Percentiles rank a stretch among this genome's conserved stretches.
Conservation (phyloP, 2,329 filamentous ascomycete species). For the Exophiala alcalophila region DNA sequence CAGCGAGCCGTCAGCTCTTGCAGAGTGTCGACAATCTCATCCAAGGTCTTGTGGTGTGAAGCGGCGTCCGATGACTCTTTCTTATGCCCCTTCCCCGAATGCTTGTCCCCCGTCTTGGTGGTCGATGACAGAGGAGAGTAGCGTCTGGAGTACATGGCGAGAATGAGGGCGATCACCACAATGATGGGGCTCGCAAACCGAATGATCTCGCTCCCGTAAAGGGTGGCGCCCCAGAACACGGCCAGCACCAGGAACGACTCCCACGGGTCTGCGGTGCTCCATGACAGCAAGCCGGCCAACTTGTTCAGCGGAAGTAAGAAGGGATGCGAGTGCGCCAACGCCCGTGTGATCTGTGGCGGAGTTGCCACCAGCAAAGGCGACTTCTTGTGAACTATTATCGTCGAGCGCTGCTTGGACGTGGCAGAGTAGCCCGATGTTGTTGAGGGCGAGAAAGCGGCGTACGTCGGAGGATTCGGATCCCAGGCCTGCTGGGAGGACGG, state of each 20-base stretch:
- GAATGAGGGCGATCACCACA: constrained; percentile 72
- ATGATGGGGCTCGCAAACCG: constrained; percentile 79
- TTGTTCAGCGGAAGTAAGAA: constrained; percentile 88
- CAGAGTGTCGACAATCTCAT: constrained; percentile 93
- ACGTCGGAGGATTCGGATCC: constrained; percentile 64
- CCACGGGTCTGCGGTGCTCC: constrained; percentile 92
- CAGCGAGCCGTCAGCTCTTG: constrained; percentile 87
- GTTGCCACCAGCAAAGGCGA: constrained; percentile 89
- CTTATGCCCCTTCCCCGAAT: constrained; percentile 44
- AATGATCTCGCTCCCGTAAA: constrained; percentile 84
- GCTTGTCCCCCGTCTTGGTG: constrained; percentile 67
- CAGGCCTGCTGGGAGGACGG: constrained; percentile 35
- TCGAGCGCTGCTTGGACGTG: constrained; percentile 74
- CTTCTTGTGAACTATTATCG: constrained; percentile 94
- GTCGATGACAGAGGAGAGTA: constrained; percentile 90
- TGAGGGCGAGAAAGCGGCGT: constrained; percentile 84
- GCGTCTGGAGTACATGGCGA: constrained; percentile 86
- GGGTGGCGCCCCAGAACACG: constrained; percentile 77
- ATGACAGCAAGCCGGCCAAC: constrained; percentile 79
- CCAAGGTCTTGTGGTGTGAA: constrained; percentile 82
- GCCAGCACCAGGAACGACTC: constrained; percentile 90
- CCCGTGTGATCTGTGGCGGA: constrained; percentile 89
- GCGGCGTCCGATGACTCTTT: constrained; percentile 55
- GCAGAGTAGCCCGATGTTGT: constrained; percentile 68
- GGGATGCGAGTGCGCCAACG: constrained; percentile 91